A percentile compares a stretch with the other conserved stretches of the same genome.
Conservation (phyloP, 371 early-diverging fungal genomes). For the Blakeslea trispora region DNA sequence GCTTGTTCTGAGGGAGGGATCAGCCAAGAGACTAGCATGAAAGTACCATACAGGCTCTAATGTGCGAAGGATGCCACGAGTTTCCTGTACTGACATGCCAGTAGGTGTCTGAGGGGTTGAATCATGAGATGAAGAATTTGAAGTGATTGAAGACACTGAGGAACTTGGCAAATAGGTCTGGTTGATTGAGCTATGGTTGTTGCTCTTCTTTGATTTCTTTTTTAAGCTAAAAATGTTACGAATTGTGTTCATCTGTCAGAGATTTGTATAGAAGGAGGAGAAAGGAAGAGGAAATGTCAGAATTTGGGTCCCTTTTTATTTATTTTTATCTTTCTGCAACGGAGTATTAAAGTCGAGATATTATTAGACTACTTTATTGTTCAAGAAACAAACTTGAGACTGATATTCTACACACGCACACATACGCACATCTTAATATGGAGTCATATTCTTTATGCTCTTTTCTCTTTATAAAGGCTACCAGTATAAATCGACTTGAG, state of each 20-base stretch:
- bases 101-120: conserved; percentile 33
- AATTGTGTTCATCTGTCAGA: conserved; percentile 7
- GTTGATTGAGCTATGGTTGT: conserved; percentile 3
- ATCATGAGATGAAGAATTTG: conserved; percentile 18
- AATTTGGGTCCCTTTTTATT: background rate
- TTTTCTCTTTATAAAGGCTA: too few relatives aligned
- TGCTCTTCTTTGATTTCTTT: conserved; percentile 18
- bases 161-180: conserved; percentile 12
- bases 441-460: too few relatives aligned
- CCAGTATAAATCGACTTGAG: too few relatives aligned
- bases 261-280: background rate
- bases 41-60: conserved; percentile 48
- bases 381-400: background rate
- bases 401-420: background rate
- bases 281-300: conserved; percentile 3
- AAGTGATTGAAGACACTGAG: conserved; percentile 33
- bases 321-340: background rate
- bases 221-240: conserved; percentile 19
- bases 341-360: background rate
- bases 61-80: conserved; percentile 47
- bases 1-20: conserved; percentile 2
- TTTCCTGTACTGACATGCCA: conserved; percentile 21
- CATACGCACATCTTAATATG: background rate
- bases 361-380: background rate
- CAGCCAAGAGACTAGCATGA: conserved; percentile 14